Evolutionary conservation across 139 green algal genomes (phyloP).

Genomic region (Tetraselmis striata): DNA sequence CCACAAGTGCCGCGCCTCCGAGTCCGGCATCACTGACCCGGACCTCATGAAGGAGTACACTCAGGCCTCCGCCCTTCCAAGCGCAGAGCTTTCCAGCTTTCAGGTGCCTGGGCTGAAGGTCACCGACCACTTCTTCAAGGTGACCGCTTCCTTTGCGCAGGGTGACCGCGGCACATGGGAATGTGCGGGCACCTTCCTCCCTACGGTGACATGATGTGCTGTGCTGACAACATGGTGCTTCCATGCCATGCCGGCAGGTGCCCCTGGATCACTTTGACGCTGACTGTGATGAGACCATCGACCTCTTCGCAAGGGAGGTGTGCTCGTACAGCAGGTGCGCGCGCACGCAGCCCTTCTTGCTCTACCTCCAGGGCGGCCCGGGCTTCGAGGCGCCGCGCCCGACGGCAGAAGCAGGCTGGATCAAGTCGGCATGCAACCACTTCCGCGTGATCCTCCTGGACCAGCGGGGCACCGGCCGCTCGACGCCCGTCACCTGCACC

Average conservation of each 20-base stretch:
- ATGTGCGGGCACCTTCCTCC: neutral
- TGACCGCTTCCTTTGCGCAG: neutral
- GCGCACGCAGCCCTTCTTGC: constrained; percentile 53
- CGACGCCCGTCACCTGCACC: constrained; percentile 51
- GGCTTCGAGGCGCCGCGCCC: constrained; percentile 70
- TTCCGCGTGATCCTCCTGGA: constrained; percentile 85
- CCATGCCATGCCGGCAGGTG: no score
- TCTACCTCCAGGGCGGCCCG: constrained; percentile 85
- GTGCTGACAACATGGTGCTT: neutral
- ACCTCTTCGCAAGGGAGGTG: constrained; percentile 72
- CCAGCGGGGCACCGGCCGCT: constrained; percentile 72
- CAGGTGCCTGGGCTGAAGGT: constrained; percentile 49
- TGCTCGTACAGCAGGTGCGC: constrained; percentile 38
- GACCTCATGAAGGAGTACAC: neutral
- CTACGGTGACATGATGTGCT: neutral
- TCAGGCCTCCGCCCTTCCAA: neutral
- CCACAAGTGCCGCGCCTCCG: neutral
- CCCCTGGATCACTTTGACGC: constrained; percentile 63
- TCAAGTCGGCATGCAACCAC: constrained; percentile 58
- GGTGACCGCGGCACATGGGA: neutral
- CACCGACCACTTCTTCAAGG: constrained; percentile 45
- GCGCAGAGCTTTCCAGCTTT: constrained; percentile 7
- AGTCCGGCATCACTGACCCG: neutral
- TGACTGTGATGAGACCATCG: constrained; percentile 29
- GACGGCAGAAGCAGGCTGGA: constrained; percentile 65